Evolutionary conservation across 2,329 filamentous ascomycete species (phyloP).

Genomic region (Neofusicoccum sp.): DNA sequence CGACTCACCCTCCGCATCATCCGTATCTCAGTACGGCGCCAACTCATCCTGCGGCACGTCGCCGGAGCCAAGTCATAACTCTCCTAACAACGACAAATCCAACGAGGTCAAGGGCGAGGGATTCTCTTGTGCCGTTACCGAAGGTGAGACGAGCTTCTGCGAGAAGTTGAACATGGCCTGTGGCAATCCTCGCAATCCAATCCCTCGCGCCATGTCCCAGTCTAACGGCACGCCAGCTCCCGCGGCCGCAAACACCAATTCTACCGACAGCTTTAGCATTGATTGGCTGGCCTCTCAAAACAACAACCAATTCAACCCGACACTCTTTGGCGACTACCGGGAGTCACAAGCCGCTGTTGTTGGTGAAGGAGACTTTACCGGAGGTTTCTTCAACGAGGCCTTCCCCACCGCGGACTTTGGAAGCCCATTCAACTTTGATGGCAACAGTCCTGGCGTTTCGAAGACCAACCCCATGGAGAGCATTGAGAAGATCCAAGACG

Average conservation of each 20-base stretch:
- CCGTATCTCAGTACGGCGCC: constrained; percentile 49
- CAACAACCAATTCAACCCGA: constrained; percentile 82
- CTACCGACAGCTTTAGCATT: constrained; percentile 50
- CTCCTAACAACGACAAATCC: constrained; percentile 59
- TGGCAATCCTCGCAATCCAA: constrained; percentile 52
- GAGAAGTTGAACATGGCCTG: constrained; percentile 58
- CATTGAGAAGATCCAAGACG: constrained; percentile 73
- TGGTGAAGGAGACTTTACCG: constrained; percentile 63
- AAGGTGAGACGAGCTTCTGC: constrained; percentile 55
- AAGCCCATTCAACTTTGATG: constrained; percentile 73
- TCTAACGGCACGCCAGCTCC: constrained; percentile 43
- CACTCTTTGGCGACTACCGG: constrained; percentile 87
- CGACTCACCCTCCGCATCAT: constrained; percentile 52
- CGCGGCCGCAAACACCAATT: constrained; percentile 29
- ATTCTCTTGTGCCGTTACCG: constrained; percentile 48
- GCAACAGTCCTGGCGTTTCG: constrained; percentile 34
- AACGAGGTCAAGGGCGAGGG: constrained; percentile 53
- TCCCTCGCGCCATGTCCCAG: constrained; percentile 49
- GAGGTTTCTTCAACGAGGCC: constrained; percentile 72
- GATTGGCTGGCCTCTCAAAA: constrained; percentile 80
- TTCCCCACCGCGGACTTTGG: constrained; percentile 74
- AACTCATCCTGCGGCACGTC: constrained; percentile 70
- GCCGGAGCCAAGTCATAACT: constrained; percentile 72
- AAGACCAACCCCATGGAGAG: constrained; percentile 69
- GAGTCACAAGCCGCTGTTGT: constrained; percentile 84